phyloP scores from a whole-genome alignment of 805 yeast species.

The Candida ascalaphidarum region DNA sequence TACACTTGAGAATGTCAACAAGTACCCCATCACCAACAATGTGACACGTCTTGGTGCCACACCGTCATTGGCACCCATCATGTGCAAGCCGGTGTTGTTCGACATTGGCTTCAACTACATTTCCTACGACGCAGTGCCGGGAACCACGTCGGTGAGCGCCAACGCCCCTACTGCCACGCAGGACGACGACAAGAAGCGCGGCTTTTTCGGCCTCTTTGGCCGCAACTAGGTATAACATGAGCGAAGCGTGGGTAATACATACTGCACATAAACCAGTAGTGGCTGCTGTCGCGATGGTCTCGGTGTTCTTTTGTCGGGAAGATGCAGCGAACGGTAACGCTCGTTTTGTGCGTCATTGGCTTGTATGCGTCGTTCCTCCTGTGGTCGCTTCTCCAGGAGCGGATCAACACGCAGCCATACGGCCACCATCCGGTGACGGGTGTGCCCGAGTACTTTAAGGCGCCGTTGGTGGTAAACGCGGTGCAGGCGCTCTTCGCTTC shows the following conservation, averaged over 20 bases:
- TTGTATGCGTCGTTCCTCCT: constrained; percentile 80
- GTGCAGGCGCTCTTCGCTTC: constrained; percentile 71
- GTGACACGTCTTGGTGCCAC: constrained; percentile 14
- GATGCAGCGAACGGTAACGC: constrained; percentile 9
- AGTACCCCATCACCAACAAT: constrained; percentile 23
- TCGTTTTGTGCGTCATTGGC: constrained; percentile 40
- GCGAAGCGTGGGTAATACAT: too few relatives aligned
- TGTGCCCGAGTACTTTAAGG: constrained; percentile 44
- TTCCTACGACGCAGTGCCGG: constrained; percentile 31
- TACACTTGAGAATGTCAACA: constrained; percentile 34
- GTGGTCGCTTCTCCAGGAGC: constrained; percentile 92
- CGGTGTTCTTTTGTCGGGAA: too few relatives aligned
- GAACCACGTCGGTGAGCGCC: constrained; percentile 2
- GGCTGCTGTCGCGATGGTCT: too few relatives aligned
- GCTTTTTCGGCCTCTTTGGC: constrained; percentile 71
- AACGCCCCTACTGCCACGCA: constrained; percentile 12
- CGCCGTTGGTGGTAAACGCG: constrained; percentile 71
- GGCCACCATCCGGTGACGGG: constrained; percentile 33
- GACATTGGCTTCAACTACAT: constrained; percentile 86
- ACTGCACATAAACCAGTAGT: too few relatives aligned
- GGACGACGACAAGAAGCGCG: constrained; percentile 38
- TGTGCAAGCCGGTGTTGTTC: constrained; percentile 82
- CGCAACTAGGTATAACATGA: too few relatives aligned
- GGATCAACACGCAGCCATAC: constrained; percentile 70
- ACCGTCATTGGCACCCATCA: constrained; percentile 44